phyloP scores from a whole-genome alignment of 495 filamentous ascomycete genomes.

The Podospora fimiseda region DNA sequence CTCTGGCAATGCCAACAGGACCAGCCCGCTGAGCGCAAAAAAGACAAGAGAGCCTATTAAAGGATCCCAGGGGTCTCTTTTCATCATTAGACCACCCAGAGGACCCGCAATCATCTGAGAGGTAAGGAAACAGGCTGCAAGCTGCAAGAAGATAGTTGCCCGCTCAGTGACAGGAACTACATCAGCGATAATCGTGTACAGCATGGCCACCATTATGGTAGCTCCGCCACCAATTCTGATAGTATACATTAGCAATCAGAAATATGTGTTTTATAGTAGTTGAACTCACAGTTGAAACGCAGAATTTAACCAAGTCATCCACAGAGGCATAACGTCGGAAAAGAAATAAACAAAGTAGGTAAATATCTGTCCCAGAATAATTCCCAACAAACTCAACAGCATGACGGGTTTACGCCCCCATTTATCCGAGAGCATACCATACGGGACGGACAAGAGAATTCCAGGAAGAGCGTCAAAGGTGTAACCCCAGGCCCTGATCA shows the following conservation, averaged over 20 bases:
- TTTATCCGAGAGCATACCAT: constrained; percentile 29
- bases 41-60: constrained; percentile 14
- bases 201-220: constrained; percentile 23
- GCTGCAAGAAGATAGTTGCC: constrained; percentile 27
- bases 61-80: constrained; percentile 19
- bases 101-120: constrained; percentile 23
- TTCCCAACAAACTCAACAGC: constrained; percentile 16
- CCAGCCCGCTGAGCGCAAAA: constrained; percentile 7
- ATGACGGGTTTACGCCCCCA: constrained; percentile 28
- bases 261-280: too few relatives aligned
- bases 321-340: constrained; percentile 25
- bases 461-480: constrained; percentile 27
- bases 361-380: constrained; percentile 10
- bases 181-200: constrained; percentile 29
- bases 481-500: constrained; percentile 25
- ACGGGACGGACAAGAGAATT: constrained; percentile 24
- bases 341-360: constrained; percentile 17
- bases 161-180: constrained; percentile 19
- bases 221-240: constrained; percentile 26
- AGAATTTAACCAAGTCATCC: constrained; percentile 19
- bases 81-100: constrained; percentile 20
- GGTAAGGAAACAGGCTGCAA: constrained; percentile 19
- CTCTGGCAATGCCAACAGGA: constrained; percentile 19
- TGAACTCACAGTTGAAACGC: constrained; percentile 20
- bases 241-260: neutral